Evolutionary conservation across 768 basidiomycete species (phyloP).

Genomic region (Calocybe gangraenosa): DNA sequence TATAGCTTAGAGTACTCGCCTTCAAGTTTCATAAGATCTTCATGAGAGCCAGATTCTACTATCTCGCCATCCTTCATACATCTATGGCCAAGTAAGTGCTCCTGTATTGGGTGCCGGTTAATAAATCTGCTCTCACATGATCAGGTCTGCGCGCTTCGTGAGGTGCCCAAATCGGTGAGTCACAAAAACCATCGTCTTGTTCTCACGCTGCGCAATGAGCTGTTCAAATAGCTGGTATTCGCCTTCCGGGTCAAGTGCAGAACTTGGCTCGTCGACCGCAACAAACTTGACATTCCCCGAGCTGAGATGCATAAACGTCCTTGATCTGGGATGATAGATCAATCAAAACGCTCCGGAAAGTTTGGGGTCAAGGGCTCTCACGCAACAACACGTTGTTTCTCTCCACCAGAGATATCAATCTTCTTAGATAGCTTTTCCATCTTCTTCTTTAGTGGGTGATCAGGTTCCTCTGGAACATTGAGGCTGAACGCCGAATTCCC

Average conservation of each 20-base stretch:
- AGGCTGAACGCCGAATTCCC: neutral
- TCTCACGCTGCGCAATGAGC: slow-evolving; percentile 24
- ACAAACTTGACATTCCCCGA: slow-evolving; percentile 30
- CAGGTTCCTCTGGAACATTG: slow-evolving; percentile 14
- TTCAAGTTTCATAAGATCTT: slow-evolving; percentile 23
- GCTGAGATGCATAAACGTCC: slow-evolving; percentile 28
- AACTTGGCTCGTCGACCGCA: slow-evolving; percentile 35
- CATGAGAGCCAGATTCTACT: slow-evolving; percentile 28
- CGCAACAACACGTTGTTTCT: slow-evolving; percentile 25
- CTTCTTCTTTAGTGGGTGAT: slow-evolving; percentile 16
- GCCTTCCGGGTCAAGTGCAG: slow-evolving; percentile 37
- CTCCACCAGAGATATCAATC: slow-evolving; percentile 21
- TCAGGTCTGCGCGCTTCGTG: slow-evolving; percentile 31
- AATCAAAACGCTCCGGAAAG: too few relatives aligned
- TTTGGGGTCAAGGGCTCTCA: slow-evolving; percentile 14
- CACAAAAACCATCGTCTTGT: slow-evolving; percentile 37
- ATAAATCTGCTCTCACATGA: slow-evolving; percentile 23
- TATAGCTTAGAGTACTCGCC: slow-evolving; percentile 33
- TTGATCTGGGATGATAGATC: too few relatives aligned
- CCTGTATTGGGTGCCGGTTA: too few relatives aligned
- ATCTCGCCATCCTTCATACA: slow-evolving; percentile 35
- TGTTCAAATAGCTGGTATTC: slow-evolving; percentile 33
- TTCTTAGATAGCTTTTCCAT: slow-evolving; percentile 16
- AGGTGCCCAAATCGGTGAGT: slow-evolving; percentile 35
- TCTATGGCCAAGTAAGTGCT: slow-evolving; percentile 14